phyloP scores from a whole-genome alignment of 352 stramenopile genomes.

The Pythium rhizo-oryzae region DNA sequence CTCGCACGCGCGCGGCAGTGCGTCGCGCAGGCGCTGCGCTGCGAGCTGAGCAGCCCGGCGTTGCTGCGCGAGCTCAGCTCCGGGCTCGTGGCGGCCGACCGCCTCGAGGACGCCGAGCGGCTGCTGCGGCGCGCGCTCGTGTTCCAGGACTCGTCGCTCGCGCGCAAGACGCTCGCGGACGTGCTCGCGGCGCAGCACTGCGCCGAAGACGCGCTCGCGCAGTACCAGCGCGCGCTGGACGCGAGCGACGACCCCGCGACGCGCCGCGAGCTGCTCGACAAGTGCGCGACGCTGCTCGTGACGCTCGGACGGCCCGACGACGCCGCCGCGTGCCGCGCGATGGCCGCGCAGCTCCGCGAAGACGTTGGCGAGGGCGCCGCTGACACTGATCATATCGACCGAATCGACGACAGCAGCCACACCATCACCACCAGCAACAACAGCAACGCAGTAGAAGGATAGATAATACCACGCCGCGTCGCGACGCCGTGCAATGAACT shows the following conservation, averaged over 20 bases:
- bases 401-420: background rate
- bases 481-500: background rate
- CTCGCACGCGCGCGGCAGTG: constrained; percentile 45
- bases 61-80: constrained; percentile 83
- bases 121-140: constrained; percentile 67
- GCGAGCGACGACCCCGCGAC: constrained; percentile 39
- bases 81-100: constrained; percentile 76
- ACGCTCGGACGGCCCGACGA: constrained; percentile 74
- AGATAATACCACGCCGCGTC: no score
- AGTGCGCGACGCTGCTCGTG: constrained; percentile 64
- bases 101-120: constrained; percentile 70
- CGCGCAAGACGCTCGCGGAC: constrained; percentile 76
- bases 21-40: constrained; percentile 63
- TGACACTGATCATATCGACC: background rate
- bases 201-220: constrained; percentile 64
- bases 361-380: background rate
- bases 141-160: constrained; percentile 74
- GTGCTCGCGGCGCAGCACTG: constrained; percentile 81
- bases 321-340: constrained; percentile 61
- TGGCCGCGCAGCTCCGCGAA: constrained; percentile 49
- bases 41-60: constrained; percentile 60
- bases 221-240: constrained; percentile 72
- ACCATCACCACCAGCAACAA: background rate
- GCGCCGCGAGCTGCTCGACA: constrained; percentile 54
- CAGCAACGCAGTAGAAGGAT: background rate